Evolutionary conservation across 2,329 filamentous ascomycete species (phyloP), one percentile per base, ranked within the genome.

Genomic region (Sporothrix pseudoabietina): DNA sequence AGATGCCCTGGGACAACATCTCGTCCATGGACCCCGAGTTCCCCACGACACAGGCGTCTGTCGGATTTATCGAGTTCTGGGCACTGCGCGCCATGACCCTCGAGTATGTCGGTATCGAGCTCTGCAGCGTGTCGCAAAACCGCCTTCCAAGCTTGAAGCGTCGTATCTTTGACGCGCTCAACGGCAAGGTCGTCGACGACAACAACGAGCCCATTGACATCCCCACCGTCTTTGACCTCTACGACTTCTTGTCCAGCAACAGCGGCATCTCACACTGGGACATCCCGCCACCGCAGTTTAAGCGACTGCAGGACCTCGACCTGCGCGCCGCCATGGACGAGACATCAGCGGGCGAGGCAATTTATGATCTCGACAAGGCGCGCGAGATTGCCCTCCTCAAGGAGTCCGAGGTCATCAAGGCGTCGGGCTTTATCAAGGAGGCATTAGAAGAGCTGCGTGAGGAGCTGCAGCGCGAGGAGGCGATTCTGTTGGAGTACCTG

Each of bases 181-280:
- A 94, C 59, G 96, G 96, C 5, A 90, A 91, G 57, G 89, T 93
- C 8, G 85, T 88, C 12, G 84, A 90, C 22, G 87, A 91, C 16
- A 89, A 88, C 74, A 90, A 91, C 66, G 88, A 92, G 71, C 84
- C 89, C 5, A 84, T 92, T 52, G 92, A 73, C n/a, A 74, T 94
- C 73, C 87, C 91, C 0, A 94, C 92, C 3, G 87, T 98, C 7
- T 97, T 98, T 78, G 94, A 98, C 76, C 86, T 98, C 30, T 96
- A 97, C 78, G 96, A 99, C 82, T 98, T 98, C 78, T 87, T 96
- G 74, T 81, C 87, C 1, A 80, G 85, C 26, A 85, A 86, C 63
- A 84, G 81, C 19, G 79, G 85, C n/a, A 85, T 86, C 55, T 83
- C 81, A 4, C 79, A 84, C n/a, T 89, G 87, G 83, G 81, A 83